Evolutionary conservation across 202 grass and related monocot genomes (phyloP).

Genomic region (Setaria viridis): DNA sequence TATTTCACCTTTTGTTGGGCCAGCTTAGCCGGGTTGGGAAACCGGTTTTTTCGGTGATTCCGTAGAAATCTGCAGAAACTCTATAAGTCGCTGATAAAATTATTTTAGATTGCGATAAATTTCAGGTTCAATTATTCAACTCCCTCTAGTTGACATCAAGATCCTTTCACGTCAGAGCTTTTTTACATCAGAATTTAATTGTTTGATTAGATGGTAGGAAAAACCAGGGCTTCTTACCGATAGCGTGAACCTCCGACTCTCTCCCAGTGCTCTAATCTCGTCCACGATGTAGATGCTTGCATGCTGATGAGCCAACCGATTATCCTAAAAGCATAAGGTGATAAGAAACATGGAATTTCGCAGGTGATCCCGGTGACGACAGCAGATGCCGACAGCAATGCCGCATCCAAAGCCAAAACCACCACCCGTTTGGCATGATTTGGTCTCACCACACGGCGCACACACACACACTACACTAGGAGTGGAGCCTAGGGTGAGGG

Average conservation of each 20-base stretch:
- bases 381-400: neutral
- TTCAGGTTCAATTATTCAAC: too few species aligned
- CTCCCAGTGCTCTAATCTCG: constrained; percentile 28
- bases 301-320: constrained; percentile 21
- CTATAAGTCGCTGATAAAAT: too few species aligned
- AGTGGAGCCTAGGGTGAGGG: neutral
- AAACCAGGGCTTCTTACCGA: constrained; percentile 16
- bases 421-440: constrained; percentile 30
- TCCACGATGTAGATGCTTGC: constrained; percentile 47
- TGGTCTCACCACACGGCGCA: neutral
- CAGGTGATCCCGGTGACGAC: constrained; percentile 5
- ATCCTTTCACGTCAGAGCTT: neutral
- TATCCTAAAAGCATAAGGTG: constrained; percentile 39
- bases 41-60: too few species aligned
- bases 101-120: too few species aligned
- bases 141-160: too few species aligned
- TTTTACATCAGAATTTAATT: constrained; percentile 15
- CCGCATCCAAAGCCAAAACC: constrained; percentile 3
- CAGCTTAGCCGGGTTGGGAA: too few species aligned
- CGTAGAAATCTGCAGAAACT: too few species aligned
- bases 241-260: constrained; percentile 29
- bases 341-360: constrained; percentile 51
- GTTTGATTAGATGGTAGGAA: constrained; percentile 24
- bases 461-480: neutral
- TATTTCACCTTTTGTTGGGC: too few species aligned